phyloP scores from a whole-genome alignment of 345 rosid species.

The Eucalyptus fibrosa region DNA sequence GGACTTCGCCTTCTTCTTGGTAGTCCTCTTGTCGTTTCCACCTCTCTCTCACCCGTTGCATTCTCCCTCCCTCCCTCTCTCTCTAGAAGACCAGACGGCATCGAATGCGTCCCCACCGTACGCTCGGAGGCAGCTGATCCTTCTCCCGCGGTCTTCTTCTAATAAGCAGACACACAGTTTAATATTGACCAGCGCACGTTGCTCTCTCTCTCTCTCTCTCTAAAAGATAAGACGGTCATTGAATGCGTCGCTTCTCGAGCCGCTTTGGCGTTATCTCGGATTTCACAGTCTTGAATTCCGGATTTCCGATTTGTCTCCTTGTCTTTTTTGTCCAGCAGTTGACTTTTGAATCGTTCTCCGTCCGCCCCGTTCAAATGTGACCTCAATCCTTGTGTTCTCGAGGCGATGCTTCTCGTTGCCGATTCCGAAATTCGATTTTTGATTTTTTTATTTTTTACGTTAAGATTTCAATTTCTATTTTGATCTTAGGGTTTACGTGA shows the following conservation, averaged over 20 bases:
- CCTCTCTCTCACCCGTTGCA: neutral
- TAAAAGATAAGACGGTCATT: neutral
- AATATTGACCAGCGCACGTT: neutral
- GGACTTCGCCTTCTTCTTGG: neutral
- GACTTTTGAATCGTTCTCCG: neutral
- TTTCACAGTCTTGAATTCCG: neutral
- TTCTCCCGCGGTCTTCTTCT: neutral
- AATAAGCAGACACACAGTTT: neutral
- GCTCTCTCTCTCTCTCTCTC: neutral
- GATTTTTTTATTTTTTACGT: neutral
- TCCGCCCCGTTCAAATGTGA: neutral
- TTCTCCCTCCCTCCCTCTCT: neutral
- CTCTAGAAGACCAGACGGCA: neutral
- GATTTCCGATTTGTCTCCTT: neutral
- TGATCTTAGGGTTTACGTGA: neutral
- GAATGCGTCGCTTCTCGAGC: neutral
- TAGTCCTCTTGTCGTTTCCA: neutral
- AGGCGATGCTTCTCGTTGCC: neutral
- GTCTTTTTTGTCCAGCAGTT: neutral
- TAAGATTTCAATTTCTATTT: neutral
- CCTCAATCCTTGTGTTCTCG: neutral
- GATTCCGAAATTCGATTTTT: neutral
- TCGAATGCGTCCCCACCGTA: neutral
- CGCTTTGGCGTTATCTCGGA: too few species aligned
- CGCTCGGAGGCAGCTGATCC: neutral